Evolutionary conservation across 805 yeast species (phyloP), one percentile per base, ranked within the genome.

Genomic region (Myxozyma monticola): DNA sequence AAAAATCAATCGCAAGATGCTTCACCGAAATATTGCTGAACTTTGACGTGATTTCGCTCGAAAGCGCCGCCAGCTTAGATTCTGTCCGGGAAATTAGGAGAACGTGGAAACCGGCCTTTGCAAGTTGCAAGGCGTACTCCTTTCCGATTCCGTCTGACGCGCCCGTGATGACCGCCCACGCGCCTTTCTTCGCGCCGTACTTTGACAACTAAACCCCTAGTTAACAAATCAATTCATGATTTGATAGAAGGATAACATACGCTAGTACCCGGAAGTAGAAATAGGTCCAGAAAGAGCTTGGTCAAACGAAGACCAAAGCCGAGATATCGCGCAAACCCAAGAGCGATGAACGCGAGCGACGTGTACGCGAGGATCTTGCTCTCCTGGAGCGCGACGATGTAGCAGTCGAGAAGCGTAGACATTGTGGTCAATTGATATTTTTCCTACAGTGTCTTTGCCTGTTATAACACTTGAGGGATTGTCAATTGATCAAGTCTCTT

Each of bases 101-200:
- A 40, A 93, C 68, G 61, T 89, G 90, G 68, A 90, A 84, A 1
- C 96, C 96, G 58, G 78, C 81, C 46, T 76, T 69, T 10, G 98
- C 99, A 69, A 93, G 76, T 71, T 91, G 98, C 22, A 71, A 64
- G 1, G 96, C 83, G 65, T 79, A 93, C 68, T 93, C 96, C 66
- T 90, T 88, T 50, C 99, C 99, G 64, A 93, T 85, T 30, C 99
- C 99, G 67, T 93, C 98, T 41, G 97, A 88, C 2, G 97, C 95
- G 51, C 99, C 99, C 5, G 99, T 93, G 15, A 93, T 79, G 28
- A 93, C 85, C n/a, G 97, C 96, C 91, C 96, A 93, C 35, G 78
- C 74, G 24, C 84, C 85, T 43, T 71, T 69, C 12, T 74, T 73
- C 24, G 91, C 84, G n/a, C 96, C 96, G 64, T 89, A 89, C 65